Evolutionary conservation across 148 eudicot species (phyloP).

Genomic region (Rhododendron williamsianum): DNA sequence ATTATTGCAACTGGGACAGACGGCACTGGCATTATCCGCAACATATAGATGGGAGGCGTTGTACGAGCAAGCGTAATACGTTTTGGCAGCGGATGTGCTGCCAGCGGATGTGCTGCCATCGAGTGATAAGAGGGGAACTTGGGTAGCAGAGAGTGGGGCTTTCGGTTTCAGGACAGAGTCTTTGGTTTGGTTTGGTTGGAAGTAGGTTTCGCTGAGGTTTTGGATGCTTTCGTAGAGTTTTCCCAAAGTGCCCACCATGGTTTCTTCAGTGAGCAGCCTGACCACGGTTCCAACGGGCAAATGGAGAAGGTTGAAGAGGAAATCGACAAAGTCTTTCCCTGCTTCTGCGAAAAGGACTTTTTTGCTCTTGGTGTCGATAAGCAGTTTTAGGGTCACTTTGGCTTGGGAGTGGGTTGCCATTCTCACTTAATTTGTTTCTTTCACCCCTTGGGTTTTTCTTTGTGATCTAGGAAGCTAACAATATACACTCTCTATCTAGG

Average conservation of each 20-base stretch:
- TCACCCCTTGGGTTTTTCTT: too few species aligned
- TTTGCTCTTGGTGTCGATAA: conserved; percentile 16
- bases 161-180: not conserved
- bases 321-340: conserved; percentile 29
- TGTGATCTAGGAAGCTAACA: too few species aligned
- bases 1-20: not conserved
- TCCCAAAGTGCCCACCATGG: conserved; percentile 19
- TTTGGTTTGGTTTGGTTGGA: not conserved
- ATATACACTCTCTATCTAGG: too few species aligned
- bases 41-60: not conserved
- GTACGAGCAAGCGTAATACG: not conserved
- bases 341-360: conserved; percentile 35
- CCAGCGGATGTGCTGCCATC: not conserved
- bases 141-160: not conserved
- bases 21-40: not conserved
- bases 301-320: conserved; percentile 21
- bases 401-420: not conserved
- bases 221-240: conserved; percentile 15
- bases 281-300: conserved; percentile 25
- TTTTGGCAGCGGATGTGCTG: not conserved
- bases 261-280: conserved; percentile 1
- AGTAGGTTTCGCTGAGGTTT: conserved; percentile 4
- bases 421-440: not conserved
- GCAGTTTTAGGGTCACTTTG: conserved; percentile 16
- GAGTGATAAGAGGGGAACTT: not conserved